Conservation (phyloP, 2,329 filamentous ascomycete species). For the Aureobasidium sp. region DNA sequence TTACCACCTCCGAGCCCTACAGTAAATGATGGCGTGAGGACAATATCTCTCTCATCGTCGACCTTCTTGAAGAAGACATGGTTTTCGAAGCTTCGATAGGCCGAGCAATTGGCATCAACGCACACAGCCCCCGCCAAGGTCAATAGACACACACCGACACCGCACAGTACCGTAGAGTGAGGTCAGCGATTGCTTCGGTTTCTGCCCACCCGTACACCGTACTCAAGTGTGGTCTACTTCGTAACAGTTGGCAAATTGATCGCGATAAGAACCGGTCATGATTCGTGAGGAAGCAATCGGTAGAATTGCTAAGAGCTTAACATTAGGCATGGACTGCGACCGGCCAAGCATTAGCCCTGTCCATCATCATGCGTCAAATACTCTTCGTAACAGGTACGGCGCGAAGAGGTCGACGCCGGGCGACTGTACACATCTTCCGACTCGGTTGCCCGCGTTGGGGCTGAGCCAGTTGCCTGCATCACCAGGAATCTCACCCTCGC, state of each 20-base stretch:
- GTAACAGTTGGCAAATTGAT: neutral
- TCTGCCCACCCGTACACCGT: neutral
- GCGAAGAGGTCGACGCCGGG: conserved; percentile 52
- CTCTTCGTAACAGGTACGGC: conserved; percentile 20
- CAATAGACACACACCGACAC: neutral
- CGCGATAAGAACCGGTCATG: neutral
- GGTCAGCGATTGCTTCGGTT: neutral
- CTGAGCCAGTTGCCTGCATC: conserved; percentile 72
- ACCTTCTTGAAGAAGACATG: neutral
- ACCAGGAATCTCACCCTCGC: conserved; percentile 51
- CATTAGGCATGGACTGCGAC: neutral
- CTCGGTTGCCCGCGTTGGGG: conserved; percentile 63
- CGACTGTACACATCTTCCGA: conserved; percentile 61
- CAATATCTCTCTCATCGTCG: neutral
- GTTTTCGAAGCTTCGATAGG: conserved; percentile 3
- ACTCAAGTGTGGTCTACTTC: neutral
- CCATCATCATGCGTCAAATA: conserved; percentile 17
- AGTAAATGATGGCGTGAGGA: neutral
- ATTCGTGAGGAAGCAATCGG: neutral
- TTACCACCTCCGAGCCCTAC: neutral
- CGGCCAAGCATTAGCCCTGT: neutral
- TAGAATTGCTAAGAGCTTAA: neutral
- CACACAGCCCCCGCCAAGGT: conserved; percentile 8
- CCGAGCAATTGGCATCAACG: neutral
- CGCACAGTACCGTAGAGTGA: neutral